These are phyloP conservation scores for Nannochloris sp. DNA, from an alignment of 139 green algal genomes.

Conservation along the genomic window DNA sequence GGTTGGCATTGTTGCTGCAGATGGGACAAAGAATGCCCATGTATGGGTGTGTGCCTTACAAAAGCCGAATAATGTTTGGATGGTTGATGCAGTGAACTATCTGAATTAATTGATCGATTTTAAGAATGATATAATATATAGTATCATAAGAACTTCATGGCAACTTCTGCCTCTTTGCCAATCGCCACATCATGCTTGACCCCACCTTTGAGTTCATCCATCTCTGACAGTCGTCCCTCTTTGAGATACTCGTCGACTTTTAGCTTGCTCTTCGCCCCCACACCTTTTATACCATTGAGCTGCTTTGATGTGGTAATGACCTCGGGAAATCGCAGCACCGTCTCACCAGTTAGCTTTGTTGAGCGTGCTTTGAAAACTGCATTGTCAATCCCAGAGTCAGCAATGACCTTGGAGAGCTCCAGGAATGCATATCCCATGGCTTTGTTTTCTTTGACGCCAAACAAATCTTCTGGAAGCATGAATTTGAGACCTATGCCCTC, in stretches of 20 bases:
- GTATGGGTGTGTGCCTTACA: background rate
- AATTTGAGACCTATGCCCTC: slow-evolving; percentile 40
- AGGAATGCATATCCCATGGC: slow-evolving; percentile 10
- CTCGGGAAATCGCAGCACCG: background rate
- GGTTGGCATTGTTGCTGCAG: slow-evolving; percentile 2
- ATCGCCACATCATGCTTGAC: no score
- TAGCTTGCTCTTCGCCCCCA: slow-evolving; percentile 4
- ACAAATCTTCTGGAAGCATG: slow-evolving; percentile 40
- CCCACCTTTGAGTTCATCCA: slow-evolving; percentile 11
- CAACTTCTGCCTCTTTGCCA: no score
- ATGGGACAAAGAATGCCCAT: background rate
- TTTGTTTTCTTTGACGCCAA: slow-evolving; percentile 31
- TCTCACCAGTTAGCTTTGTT: slow-evolving; percentile 1
- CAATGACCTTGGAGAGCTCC: slow-evolving; percentile 6
- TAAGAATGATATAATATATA: no score
- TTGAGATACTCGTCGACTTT: slow-evolving; percentile 22
- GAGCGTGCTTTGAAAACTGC: slow-evolving; percentile 13
- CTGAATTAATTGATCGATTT: no score
- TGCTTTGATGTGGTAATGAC: slow-evolving; percentile 13
- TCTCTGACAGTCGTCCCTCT: slow-evolving; percentile 7
- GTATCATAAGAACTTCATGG: no score
- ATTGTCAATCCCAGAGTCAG: slow-evolving; percentile 1
- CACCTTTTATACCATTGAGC: slow-evolving; percentile 14
- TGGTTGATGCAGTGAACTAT: background rate
- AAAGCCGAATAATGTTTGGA: background rate